Conservation (phyloP, 139 green algal species). For the Coelastrella sp. region DNA sequence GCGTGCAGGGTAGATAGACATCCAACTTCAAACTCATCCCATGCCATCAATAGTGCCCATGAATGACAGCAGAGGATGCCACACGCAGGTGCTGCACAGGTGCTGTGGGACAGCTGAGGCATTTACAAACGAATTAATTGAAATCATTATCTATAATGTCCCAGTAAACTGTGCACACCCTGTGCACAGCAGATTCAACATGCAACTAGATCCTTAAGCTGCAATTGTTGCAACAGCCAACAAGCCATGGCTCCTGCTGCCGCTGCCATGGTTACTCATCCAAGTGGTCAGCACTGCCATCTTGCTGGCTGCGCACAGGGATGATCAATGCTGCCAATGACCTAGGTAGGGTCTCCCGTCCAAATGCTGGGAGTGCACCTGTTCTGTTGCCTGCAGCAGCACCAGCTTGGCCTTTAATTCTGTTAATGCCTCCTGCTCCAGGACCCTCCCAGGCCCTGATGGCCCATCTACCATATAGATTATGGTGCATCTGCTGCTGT, state of each 20-base stretch:
- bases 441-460: neutral
- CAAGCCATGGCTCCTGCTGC: neutral
- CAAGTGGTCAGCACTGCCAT: no score
- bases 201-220: neutral
- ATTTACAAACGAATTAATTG: no score
- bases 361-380: neutral
- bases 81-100: no score
- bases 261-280: neutral
- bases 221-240: neutral
- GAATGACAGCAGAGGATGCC: no score
- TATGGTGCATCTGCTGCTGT: neutral
- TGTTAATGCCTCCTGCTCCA: neutral
- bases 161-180: no score
- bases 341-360: neutral
- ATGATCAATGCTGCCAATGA: neutral
- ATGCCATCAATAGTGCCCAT: no score
- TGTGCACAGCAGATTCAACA: neutral
- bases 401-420: neutral
- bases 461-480: conserved; percentile 24
- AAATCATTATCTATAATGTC: no score
- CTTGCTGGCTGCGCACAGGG: neutral
- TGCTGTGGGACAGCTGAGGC: no score
- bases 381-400: neutral
- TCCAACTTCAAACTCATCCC: no score
- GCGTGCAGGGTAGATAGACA: no score